Conservation (phyloP, 2,329 filamentous ascomycete species). For the Lasiodiplodia gonubiensis region DNA sequence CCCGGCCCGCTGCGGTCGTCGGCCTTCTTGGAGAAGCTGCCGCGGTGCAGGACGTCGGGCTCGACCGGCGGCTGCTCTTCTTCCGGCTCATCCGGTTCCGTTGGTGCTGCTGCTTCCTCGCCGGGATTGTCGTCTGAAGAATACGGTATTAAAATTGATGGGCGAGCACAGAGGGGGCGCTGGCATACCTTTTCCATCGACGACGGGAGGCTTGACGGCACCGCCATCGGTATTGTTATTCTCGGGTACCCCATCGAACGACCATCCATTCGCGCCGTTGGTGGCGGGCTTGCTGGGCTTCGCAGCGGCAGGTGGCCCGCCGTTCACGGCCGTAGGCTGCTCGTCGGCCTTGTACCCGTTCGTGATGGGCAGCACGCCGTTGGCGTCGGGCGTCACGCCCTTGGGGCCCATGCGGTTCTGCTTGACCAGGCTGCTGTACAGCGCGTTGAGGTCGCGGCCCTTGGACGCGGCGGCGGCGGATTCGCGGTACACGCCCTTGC, state of each 20-base stretch:
- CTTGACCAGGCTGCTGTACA: not conserved
- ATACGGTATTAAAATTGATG: constrained; percentile 3
- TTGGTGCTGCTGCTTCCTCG: not conserved
- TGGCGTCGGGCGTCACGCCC: not conserved
- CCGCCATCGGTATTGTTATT: not conserved
- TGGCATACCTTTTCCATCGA: constrained; percentile 11
- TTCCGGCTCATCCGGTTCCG: not conserved
- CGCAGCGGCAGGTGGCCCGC: not conserved
- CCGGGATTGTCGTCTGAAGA: not conserved
- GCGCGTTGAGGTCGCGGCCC: constrained; percentile 5
- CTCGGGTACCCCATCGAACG: not conserved
- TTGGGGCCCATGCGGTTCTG: not conserved
- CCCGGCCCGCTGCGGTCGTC: not conserved
- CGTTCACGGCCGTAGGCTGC: not conserved
- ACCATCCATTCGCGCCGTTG: not conserved
- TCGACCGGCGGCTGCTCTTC: not conserved
- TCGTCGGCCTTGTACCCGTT: not conserved
- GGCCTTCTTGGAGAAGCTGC: not conserved
- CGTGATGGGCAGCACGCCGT: not conserved
- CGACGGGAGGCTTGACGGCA: not conserved
- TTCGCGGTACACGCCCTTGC: constrained; percentile 20
- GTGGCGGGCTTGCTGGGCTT: not conserved
- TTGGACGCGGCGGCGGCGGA: not conserved
- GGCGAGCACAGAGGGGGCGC: not conserved
- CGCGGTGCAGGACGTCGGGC: not conserved